Evolutionary conservation across 2,329 filamentous ascomycete species (phyloP), one percentile per base, ranked within the genome.

Genomic region (Lojkania enalia): DNA sequence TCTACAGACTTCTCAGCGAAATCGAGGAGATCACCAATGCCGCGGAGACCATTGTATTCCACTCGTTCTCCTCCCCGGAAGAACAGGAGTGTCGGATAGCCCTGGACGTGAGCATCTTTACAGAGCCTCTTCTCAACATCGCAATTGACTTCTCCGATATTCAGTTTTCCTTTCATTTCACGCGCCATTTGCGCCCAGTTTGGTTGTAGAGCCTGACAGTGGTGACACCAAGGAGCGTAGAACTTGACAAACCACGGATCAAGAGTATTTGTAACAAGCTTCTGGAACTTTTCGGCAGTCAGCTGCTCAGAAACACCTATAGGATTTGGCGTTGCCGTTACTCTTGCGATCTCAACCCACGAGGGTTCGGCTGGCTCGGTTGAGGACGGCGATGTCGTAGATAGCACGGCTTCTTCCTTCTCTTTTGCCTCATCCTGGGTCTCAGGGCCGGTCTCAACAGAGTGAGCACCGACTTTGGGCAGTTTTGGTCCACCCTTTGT

Each of bases 221-320:
- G 94, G 57, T 85, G 84, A 70, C 94, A 99, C 94, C 92, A 97
- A 4, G 94, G 95, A 14, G 90, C 91, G 68, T 96, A 97, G 69
- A 99, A 97, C 71, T 99, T 99, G 77, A 99, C 84, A 65, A 99
- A 96, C 94, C 94, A 99, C 4, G 91, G 86, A 52, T 97, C 90
- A 52, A 88, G 83, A 0, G 90, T 90, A 67, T 85, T 87, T 2
- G 90, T 95, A 35, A 99, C 91, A 27, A 86, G 76, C 46, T 82
- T 84, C 66, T 95, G 86, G 74, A 99, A 99, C 52, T 78, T 88
- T 64, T 96, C 90, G 0, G 88, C 85, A 2, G 84, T 90, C 40
- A 99, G 78, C 5, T 84, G 72, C 23, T 90, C 77, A 5, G 90
- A 95, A 13, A 80, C 75, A 5, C 94, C 94, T 30, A 85, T 78